Evolutionary conservation across 106 monocot genomes (phyloP).

Genomic region (Allium fistulosum): DNA sequence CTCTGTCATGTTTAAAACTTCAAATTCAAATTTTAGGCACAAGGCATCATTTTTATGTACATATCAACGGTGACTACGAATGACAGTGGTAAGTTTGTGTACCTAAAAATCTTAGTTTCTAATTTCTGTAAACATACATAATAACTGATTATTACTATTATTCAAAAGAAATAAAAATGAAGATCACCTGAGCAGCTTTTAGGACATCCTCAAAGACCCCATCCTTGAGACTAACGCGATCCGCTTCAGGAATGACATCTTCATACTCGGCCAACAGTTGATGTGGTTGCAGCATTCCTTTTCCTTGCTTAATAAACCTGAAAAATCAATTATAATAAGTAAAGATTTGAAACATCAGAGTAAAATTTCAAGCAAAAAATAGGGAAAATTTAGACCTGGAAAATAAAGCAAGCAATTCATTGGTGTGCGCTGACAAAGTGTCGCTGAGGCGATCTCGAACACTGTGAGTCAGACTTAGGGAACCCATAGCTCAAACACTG

Average conservation of each 20-base stretch:
- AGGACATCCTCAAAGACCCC: slow-evolving; percentile 54
- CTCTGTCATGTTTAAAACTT: too few relatives aligned
- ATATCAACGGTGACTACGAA: too few relatives aligned
- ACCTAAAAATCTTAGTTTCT: too few relatives aligned
- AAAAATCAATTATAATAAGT: background rate
- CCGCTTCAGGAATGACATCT: slow-evolving; percentile 38
- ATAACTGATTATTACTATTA: too few relatives aligned
- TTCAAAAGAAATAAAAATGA: background rate
- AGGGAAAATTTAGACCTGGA: slow-evolving; percentile 35
- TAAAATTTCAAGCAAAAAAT: slow-evolving; percentile 3
- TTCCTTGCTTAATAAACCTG: slow-evolving; percentile 88
- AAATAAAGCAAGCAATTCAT: slow-evolving; percentile 57
- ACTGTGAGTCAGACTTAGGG: slow-evolving; percentile 39
- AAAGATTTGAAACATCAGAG: background rate
- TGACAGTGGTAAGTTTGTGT: too few relatives aligned
- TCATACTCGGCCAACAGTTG: slow-evolving; percentile 61
- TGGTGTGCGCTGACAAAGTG: slow-evolving; percentile 57
- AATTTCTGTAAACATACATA: too few relatives aligned
- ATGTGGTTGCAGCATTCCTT: slow-evolving; percentile 88
- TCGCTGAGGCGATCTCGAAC: slow-evolving; percentile 58
- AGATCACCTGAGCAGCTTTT: slow-evolving; percentile 54
- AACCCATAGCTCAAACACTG: slow-evolving; percentile 21
- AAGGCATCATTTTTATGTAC: too few relatives aligned
- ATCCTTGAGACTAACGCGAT: slow-evolving; percentile 35
- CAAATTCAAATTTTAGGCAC: too few relatives aligned